These are phyloP conservation scores for Daldinia caldariorum DNA, from an alignment of 495 filamentous ascomycete genomes.

Conservation along the genomic window DNA sequence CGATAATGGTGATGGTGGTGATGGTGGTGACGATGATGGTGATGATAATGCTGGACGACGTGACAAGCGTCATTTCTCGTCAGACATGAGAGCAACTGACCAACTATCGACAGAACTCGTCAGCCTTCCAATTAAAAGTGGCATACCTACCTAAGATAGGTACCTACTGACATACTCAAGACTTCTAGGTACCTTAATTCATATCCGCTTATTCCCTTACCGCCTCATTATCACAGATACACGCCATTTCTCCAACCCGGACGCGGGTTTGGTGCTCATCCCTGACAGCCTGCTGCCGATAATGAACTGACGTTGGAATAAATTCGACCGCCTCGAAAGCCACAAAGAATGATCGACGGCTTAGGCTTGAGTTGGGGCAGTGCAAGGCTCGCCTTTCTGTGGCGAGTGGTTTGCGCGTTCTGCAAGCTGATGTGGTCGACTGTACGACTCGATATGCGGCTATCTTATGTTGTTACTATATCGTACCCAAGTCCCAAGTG, in stretches of 20 bases:
- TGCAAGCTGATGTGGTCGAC: constrained; percentile 16
- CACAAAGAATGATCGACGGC: constrained; percentile 38
- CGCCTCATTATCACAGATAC: constrained; percentile 16
- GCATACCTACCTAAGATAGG: too few species aligned
- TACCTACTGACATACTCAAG: constrained; percentile 8
- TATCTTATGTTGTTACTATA: constrained; percentile 19
- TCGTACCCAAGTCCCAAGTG: not conserved
- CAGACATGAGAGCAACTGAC: constrained; percentile 22
- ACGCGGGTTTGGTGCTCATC: not conserved
- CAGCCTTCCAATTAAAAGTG: constrained; percentile 32
- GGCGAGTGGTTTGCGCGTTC: constrained; percentile 45
- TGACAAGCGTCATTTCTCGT: constrained; percentile 35
- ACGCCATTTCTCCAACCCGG: constrained; percentile 20
- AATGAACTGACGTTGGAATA: constrained; percentile 38
- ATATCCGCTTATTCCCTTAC: constrained; percentile 16
- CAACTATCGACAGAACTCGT: constrained; percentile 18
- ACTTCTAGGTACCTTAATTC: not conserved
- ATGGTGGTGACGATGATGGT: constrained; percentile 9
- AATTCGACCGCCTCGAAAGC: constrained; percentile 31
- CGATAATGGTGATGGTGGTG: constrained; percentile 3
- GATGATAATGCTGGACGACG: constrained; percentile 14
- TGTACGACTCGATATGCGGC: constrained; percentile 40
- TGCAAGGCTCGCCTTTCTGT: constrained; percentile 36
- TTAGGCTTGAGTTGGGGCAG: constrained; percentile 37
- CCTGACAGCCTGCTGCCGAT: not conserved